These are phyloP conservation scores for Ascochyta fabae DNA, from an alignment of 2,329 filamentous ascomycete genomes.

Conservation along the genomic window DNA sequence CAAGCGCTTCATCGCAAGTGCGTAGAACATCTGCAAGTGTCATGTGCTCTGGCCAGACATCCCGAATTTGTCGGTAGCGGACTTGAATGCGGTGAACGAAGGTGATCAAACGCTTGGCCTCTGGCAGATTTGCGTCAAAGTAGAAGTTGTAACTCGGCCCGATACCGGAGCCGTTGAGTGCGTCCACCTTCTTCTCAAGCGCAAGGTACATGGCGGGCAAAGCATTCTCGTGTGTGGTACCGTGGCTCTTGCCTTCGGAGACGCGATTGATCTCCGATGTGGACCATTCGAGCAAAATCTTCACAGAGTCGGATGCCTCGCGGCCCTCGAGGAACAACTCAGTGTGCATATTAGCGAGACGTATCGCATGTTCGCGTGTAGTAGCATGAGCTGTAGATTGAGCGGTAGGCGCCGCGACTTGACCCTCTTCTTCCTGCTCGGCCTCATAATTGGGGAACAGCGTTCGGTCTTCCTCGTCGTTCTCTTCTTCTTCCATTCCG, in stretches of 20 bases:
- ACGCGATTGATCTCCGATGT: constrained; percentile 36
- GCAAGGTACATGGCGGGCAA: constrained; percentile 71
- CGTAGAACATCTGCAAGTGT: constrained; percentile 79
- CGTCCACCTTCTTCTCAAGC: constrained; percentile 66
- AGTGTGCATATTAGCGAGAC: constrained; percentile 42
- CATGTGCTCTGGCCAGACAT: constrained; percentile 74
- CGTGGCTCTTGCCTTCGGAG: constrained; percentile 32
- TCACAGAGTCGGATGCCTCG: constrained; percentile 33
- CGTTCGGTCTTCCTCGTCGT: constrained; percentile 77
- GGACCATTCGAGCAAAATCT: constrained; percentile 41
- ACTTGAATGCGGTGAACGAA: constrained; percentile 72
- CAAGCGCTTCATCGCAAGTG: constrained; percentile 76
- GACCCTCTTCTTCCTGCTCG: constrained; percentile 50
- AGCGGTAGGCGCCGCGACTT: constrained; percentile 14
- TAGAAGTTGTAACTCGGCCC: constrained; percentile 81
- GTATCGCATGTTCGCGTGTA: constrained; percentile 44
- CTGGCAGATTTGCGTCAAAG: constrained; percentile 75
- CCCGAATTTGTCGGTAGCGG: constrained; percentile 74
- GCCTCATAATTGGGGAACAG: constrained; percentile 82
- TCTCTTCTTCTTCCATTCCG: constrained; percentile 79
- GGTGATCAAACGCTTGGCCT: constrained; percentile 75
- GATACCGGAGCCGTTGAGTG: constrained; percentile 42
- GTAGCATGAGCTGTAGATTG: constrained; percentile 20
- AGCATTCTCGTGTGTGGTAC: constrained; percentile 55
- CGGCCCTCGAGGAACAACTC: constrained; percentile 37